Evolutionary conservation across 768 basidiomycete species (phyloP).

Genomic region (Pulveroboletus sp.): DNA sequence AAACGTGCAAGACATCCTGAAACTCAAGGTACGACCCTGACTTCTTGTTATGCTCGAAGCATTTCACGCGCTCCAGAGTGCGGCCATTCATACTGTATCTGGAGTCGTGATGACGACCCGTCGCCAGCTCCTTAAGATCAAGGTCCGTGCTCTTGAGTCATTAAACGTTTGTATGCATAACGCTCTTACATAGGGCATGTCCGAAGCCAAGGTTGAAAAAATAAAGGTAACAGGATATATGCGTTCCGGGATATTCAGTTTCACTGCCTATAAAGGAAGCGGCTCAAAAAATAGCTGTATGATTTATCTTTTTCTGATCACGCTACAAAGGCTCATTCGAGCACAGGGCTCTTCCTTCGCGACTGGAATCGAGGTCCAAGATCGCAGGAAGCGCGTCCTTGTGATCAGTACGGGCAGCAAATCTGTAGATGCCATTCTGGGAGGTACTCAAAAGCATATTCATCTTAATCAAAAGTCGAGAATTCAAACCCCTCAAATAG

Average conservation of each 20-base stretch:
- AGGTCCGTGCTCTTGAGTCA: constrained; percentile 45
- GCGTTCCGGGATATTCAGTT: not conserved
- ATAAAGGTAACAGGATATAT: constrained; percentile 61
- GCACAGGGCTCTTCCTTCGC: constrained; percentile 85
- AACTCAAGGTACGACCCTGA: constrained; percentile 72
- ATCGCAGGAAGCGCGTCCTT: constrained; percentile 76
- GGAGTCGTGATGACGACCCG: constrained; percentile 91
- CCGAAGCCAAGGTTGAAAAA: constrained; percentile 97
- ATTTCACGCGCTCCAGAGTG: constrained; percentile 43
- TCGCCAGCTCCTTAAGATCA: constrained; percentile 89
- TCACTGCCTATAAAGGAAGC: constrained; percentile 63
- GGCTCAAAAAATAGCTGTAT: constrained; percentile 82
- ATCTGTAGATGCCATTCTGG: constrained; percentile 83
- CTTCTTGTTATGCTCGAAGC: not conserved
- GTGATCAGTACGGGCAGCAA: constrained; percentile 93
- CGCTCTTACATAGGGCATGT: constrained; percentile 66
- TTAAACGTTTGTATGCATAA: not conserved
- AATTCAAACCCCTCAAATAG: constrained; percentile 35
- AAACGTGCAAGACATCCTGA: constrained; percentile 93
- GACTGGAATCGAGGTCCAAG: constrained; percentile 88
- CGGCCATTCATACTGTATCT: constrained; percentile 80
- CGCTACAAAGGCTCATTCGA: not conserved
- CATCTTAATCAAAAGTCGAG: not conserved
- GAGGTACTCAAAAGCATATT: constrained; percentile 52
- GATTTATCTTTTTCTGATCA: not conserved